Conservation (phyloP, 176 grass and related monocot genomes). For the Coix lacrymajobi region DNA sequence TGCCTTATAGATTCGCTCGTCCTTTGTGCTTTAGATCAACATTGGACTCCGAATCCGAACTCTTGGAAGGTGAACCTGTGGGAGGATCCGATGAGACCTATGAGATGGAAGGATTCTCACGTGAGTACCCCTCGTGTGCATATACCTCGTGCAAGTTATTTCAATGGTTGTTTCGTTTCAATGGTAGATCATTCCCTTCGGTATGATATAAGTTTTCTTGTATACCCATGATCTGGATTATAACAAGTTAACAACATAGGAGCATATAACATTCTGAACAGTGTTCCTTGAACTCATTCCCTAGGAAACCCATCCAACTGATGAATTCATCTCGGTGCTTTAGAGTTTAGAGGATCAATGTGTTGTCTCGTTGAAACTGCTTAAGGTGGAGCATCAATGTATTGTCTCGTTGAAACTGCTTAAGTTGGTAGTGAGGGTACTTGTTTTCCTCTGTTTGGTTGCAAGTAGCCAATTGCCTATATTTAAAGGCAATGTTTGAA, state of each 20-base stretch:
- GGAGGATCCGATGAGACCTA: constrained; percentile 34
- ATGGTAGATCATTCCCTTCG: background rate
- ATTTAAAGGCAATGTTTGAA: background rate
- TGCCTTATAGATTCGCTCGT: too few species aligned
- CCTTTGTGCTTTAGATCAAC: too few species aligned
- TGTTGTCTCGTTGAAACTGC: background rate
- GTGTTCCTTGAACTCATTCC: background rate
- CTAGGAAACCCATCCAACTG: background rate
- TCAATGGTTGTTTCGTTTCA: background rate
- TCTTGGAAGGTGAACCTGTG: constrained; percentile 30
- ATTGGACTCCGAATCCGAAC: too few species aligned
- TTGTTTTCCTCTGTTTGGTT: background rate
- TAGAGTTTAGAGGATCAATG: background rate
- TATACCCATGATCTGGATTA: too few species aligned
- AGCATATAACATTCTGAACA: background rate
- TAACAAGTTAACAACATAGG: too few species aligned
- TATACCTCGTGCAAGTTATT: background rate
- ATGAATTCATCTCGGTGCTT: background rate
- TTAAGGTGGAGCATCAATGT: too few species aligned
- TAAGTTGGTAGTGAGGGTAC: background rate
- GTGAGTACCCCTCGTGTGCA: constrained; percentile 31
- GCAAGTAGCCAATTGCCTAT: background rate
- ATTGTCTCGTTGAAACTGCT: too few species aligned
- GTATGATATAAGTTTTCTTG: too few species aligned
- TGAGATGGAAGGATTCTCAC: constrained; percentile 42